A percentile compares a stretch with the other conserved stretches of the same genome.
Evolutionary conservation across 176 grass and related monocot genomes (phyloP).

Genomic region (Zea luxurians): DNA sequence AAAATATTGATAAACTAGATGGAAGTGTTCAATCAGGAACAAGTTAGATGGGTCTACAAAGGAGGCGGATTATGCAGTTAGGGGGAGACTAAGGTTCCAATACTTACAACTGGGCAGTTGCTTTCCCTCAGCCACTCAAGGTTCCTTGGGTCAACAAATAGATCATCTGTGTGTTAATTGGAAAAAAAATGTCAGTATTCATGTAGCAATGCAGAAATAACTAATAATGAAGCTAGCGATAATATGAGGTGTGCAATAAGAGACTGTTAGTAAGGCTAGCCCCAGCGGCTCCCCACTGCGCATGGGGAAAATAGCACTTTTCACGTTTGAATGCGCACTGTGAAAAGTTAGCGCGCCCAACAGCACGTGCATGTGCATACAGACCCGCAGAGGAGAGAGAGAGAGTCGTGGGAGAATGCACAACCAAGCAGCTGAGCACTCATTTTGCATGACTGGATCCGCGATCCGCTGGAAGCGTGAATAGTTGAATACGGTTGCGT

Average conservation of each 20-base stretch:
- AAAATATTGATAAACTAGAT: constrained; percentile 8
- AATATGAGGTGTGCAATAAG: constrained; percentile 4
- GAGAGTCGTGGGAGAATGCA: too few relatives aligned
- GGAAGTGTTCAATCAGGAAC: not conserved
- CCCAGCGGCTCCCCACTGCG: too few relatives aligned
- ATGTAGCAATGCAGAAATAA: constrained; percentile 4
- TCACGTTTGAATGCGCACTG: too few relatives aligned
- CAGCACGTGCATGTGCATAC: too few relatives aligned
- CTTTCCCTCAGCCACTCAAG: constrained; percentile 93
- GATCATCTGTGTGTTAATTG: constrained; percentile 64
- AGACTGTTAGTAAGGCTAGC: not conserved
- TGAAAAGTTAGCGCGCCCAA: too few relatives aligned
- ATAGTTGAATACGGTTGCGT: too few relatives aligned
- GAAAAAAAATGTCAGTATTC: constrained; percentile 4
- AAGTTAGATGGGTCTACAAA: not conserved
- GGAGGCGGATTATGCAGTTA: constrained; percentile 28
- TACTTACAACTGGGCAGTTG: constrained; percentile 95
- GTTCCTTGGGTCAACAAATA: constrained; percentile 96
- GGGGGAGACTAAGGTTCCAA: constrained; percentile 20
- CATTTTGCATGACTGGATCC: too few relatives aligned
- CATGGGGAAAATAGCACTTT: too few relatives aligned
- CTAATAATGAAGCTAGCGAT: not conserved
- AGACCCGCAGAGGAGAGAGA: too few relatives aligned
- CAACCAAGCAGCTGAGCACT: too few relatives aligned
- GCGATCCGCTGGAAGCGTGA: too few relatives aligned